Evolutionary conservation across 192 early-diverging fungal species (phyloP), one percentile per base, ranked within the genome.

Genomic region (Umbelopsis vinacea): DNA sequence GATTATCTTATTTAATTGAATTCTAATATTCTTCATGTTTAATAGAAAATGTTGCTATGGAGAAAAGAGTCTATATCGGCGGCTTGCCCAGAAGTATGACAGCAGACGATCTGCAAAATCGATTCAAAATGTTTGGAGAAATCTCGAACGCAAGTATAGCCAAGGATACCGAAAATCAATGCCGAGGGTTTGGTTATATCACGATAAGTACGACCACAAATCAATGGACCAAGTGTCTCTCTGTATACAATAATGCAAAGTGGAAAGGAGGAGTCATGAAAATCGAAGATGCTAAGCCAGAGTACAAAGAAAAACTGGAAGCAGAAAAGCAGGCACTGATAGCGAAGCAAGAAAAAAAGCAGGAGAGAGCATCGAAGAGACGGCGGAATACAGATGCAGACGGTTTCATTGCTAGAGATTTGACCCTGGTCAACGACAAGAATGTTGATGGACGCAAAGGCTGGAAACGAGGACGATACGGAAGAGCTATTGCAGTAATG

Each of bases 191-290:
- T 69, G 92, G 85, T 43, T 89, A 93, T 46, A 78, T 96, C 43
- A 89, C 82, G 19, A 75, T 96, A 29, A 83, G 83, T 23, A 94
- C 90, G 0, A 93, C 88, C 1, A 70, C 85, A 17, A 83, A 86
- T 37, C 81, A 89, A 21, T 90, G 91, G 85, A 82, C 75, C 47
- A 89, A 87, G 76, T 94, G 93, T 69, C n/a, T 90, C 26, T 82
- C 85, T 21, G 55, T 89, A 21, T 94, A 90, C 70, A 90, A 91
- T 45, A 90, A 91, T 4, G 80, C 94, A 14, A 93, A 92, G 66
- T 96, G 94, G 94, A 96, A 94, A 78, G 94, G 94, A 47, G 83
- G 87, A 26, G 84, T 86, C 33, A 57, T 96, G 68, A 86, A 88
- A 50, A 79, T 96, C 19, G 91, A 94, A 68, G 93, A 92, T n/a